Percentiles rank a stretch among this genome's conserved stretches.
phyloP scores from a whole-genome alignment of 371 early-diverging fungal species.

The Actinomucor elegans region DNA sequence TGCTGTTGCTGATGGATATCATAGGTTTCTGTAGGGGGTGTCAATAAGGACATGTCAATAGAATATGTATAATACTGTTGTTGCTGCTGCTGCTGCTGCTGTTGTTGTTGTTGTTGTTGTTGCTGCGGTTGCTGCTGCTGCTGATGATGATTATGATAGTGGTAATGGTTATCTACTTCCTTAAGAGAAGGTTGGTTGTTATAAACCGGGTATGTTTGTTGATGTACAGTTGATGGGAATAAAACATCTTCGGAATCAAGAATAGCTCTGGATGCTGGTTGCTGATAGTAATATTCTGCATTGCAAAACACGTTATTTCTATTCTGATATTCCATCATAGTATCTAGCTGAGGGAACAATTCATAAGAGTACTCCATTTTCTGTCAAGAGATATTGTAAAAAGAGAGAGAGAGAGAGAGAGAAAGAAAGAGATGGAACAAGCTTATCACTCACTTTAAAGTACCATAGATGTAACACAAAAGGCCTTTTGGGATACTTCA shows the following conservation, averaged over 20 bases:
- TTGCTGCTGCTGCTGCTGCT: background rate
- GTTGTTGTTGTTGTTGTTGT: background rate
- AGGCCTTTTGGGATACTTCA: slow-evolving; percentile 6
- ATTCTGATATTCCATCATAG: background rate
- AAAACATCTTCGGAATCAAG: slow-evolving; percentile 1
- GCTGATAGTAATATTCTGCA: no score
- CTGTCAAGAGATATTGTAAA: no score
- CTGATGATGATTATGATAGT: background rate
- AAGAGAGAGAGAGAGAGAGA: background rate
- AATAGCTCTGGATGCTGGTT: background rate
- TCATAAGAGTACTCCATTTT: background rate
- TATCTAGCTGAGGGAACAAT: slow-evolving; percentile 2
- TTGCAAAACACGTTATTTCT: no score
- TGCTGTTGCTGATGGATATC: background rate
- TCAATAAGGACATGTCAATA: background rate
- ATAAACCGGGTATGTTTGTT: background rate
- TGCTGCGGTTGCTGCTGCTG: background rate
- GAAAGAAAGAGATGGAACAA: background rate
- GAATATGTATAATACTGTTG: background rate
- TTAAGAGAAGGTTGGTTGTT: slow-evolving; percentile 4
- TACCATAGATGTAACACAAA: slow-evolving; percentile 2
- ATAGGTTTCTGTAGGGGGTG: background rate
- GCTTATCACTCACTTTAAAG: background rate
- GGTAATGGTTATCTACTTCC: background rate
- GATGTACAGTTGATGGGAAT: background rate